A percentile compares a stretch with the other conserved stretches of the same genome.
Conservation (phyloP, 257 asterid species). For the Linderniella brevidens region DNA sequence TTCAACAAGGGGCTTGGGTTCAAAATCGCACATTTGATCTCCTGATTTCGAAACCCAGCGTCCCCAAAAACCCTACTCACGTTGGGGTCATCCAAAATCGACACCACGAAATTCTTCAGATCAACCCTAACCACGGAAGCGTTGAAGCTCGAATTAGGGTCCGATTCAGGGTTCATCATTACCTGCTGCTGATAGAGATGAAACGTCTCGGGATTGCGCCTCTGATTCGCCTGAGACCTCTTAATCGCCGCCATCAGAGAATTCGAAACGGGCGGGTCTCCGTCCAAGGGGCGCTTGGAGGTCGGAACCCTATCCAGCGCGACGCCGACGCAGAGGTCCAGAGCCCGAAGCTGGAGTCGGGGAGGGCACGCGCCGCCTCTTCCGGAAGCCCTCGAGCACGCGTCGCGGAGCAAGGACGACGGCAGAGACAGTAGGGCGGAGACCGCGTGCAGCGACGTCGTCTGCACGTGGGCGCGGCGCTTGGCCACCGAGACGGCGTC, state of each 20-base stretch:
- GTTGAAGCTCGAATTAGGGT: conserved; percentile 18
- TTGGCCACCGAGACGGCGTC: too few relatives aligned
- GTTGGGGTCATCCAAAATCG: conserved; percentile 83
- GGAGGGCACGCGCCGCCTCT: conserved; percentile 10
- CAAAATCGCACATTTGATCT: conserved; percentile 49
- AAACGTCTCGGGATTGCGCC: conserved; percentile 81
- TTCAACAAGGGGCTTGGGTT: conserved; percentile 50
- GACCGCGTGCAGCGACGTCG: too few relatives aligned
- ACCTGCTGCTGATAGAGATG: conserved; percentile 62
- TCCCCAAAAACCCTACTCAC: conserved; percentile 82
- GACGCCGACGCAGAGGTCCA: conserved; percentile 60
- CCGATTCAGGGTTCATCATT: conserved; percentile 15
- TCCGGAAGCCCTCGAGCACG: too few relatives aligned
- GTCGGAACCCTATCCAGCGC: conserved; percentile 32
- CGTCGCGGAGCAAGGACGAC: too few relatives aligned
- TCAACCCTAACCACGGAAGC: conserved; percentile 55
- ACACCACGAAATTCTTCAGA: conserved; percentile 54
- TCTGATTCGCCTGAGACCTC: conserved; percentile 83
- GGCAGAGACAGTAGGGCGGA: too few relatives aligned
- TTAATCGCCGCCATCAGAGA: conserved; percentile 90
- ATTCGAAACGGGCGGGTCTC: conserved; percentile 70
- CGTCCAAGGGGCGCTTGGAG: conserved; percentile 6
- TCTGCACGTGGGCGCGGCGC: too few relatives aligned
- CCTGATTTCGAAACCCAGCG: conserved; percentile 78
- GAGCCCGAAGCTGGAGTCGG: conserved; percentile 68